Evolutionary conservation across 805 yeast species (phyloP), one percentile per base, ranked within the genome.

Genomic region (Kurtzmaniella fragi): DNA sequence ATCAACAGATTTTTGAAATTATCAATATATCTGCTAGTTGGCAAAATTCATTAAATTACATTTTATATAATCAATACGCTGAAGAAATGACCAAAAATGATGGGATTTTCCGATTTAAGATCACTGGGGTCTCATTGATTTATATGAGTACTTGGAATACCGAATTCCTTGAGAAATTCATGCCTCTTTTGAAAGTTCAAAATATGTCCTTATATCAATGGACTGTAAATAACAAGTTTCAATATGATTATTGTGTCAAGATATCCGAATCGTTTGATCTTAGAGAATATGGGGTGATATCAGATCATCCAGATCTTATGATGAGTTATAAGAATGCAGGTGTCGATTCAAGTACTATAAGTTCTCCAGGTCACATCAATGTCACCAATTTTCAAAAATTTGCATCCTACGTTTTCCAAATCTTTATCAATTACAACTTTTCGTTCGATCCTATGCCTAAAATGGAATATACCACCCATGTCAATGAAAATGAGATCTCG

Each of bases 221-320:
- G 74, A 68, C 74, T 8, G 47, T 68, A 34, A 68, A 68, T 44
- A 61, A 43, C 30, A 39, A 35, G n/a, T 42, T 42, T n/a, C 73
- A 68, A 42, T 61, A 50, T 34, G 59, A 62, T 26, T 65, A 65
- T 47, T 54, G 67, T 34, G 37, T 35, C 15, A 48, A 44, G 13
- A 38, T 67, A 13, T 61, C 68, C 28, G 40, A 39, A 32, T 30
- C 38, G 4, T 56, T 59, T 13, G 35, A 43, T 2, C 32, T 68
- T 8, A 31, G 38, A 2, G 66, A 64, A 32, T 66, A 54, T 41
- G 74, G 71, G 1, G 45, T 68, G 9, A 57, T 68, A 29, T 41
- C 60, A 5, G 74, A 68, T 40, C 42, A 41, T 23, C 73, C 74
- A 0, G 70, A 59, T 38, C 16, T 29, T 5, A 63, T 67, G 69